A percentile compares a stretch with the other conserved stretches of the same genome.
Conservation (phyloP, 768 basidiomycete genomes). For the Agaricus subrufescens region DNA sequence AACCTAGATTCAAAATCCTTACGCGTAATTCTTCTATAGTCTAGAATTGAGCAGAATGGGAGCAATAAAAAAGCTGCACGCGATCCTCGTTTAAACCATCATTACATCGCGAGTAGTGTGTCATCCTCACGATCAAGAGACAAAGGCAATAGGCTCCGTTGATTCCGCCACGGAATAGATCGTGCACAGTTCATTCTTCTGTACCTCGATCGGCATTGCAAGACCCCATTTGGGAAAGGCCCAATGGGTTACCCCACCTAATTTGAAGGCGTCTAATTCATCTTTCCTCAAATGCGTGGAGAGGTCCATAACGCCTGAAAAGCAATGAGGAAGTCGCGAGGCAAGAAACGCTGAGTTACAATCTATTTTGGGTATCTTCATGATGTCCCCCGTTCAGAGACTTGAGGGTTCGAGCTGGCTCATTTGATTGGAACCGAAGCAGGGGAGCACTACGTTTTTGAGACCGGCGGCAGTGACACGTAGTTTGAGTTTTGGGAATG, state of each 20-base stretch:
- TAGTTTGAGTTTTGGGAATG: background rate
- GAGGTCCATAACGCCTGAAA: background rate
- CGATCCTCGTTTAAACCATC: background rate
- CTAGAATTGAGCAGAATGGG: background rate
- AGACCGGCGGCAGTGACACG: background rate
- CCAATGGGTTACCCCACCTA: conserved; percentile 2
- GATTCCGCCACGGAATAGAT: background rate
- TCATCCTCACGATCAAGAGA: background rate
- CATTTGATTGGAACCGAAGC: background rate
- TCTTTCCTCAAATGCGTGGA: background rate
- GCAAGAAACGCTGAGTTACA: background rate
- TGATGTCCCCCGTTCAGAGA: background rate
- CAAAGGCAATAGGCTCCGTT: background rate
- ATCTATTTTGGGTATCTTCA: too few relatives aligned
- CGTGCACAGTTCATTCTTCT: background rate
- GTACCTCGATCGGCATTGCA: background rate
- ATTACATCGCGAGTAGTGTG: background rate
- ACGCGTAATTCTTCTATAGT: too few relatives aligned
- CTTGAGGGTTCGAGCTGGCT: background rate
- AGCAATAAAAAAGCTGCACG: background rate
- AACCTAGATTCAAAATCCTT: too few relatives aligned
- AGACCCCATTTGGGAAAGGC: background rate
- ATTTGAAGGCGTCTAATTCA: background rate
- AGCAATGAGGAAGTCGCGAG: conserved; percentile 10
- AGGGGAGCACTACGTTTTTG: background rate